Percentiles rank a stretch among this genome's conserved stretches.
phyloP scores from a whole-genome alignment of 2,329 filamentous ascomycete species.

The Phaeosphaeriaceae sp. region DNA sequence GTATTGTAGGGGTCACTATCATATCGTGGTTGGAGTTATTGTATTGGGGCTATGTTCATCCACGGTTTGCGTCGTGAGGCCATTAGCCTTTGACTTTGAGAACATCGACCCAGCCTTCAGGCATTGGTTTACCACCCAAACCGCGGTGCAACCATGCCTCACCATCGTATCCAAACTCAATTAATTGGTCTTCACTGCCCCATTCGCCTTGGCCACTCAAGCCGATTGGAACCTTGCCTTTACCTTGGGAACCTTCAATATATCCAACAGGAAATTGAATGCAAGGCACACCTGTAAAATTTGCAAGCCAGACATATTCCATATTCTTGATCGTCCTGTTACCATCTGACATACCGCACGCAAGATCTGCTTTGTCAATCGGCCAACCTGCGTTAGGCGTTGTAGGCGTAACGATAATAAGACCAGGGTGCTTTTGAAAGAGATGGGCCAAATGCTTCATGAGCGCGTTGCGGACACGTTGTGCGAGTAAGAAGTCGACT shows the following conservation, averaged over 20 bases:
- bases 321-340: conserved; percentile 78
- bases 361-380: conserved; percentile 67
- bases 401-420: conserved; percentile 81
- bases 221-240: conserved; percentile 63
- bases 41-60: too few relatives aligned
- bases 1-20: too few relatives aligned
- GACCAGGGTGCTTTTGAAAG: conserved; percentile 72
- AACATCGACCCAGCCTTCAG: conserved; percentile 50
- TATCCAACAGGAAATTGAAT: conserved; percentile 79
- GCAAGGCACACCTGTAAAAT: conserved; percentile 79
- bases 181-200: conserved; percentile 59
- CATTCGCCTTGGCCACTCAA: conserved; percentile 63
- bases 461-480: conserved; percentile 74
- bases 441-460: conserved; percentile 80
- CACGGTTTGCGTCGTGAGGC: too few relatives aligned
- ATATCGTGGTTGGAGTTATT: too few relatives aligned
- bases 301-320: conserved; percentile 86
- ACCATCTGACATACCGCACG: conserved; percentile 71
- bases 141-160: conserved; percentile 55
- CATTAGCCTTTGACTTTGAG: conserved; percentile 17
- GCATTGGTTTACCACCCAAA: conserved; percentile 43
- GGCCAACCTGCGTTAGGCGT: conserved; percentile 78
- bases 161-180: conserved; percentile 60
- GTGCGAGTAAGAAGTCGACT: conserved; percentile 73
- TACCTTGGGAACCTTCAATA: conserved; percentile 57